Evolutionary conservation across 306 rosid genomes (phyloP), one percentile per base, ranked within the genome.

Genomic region (Cajanus cajan): DNA sequence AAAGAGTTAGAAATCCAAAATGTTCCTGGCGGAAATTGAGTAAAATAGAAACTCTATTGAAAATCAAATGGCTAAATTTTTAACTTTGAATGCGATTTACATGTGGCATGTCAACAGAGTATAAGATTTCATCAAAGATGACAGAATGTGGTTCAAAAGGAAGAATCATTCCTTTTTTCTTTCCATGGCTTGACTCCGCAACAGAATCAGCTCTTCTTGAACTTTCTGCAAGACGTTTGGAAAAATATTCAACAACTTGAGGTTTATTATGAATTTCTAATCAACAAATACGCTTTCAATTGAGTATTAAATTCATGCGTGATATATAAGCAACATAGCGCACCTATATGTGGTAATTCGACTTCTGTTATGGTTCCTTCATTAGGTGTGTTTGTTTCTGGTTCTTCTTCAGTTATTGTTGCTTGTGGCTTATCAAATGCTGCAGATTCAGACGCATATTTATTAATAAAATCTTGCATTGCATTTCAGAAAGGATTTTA

Each of bases 41-140:
- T 59, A n/a, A 65, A 50, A 57, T 52, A 50, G 31, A 51, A 4
- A 18, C 36, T 43, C 59, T 39, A 28, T 9, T 61, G 24, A n/a
- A 14, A 45, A 19, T 61, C 19, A 41, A 37, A 37, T 8, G 39
- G 43, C 2, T 24, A 10, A 12, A 8, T 2, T 51, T 41, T 62
- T 7, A 67, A 39, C n/a, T 1, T 22, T 52, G 55, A 45, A 37
- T 16, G 10, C 6, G 34, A 52, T 3, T 66, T 31, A 81, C 97
- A 93, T 79, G 79, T 25, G 97, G 97, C 93, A 90, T 89, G 89
- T 87, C 93, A 6, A 92, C 93, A 0, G 95, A 85, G 84, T 92
- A 92, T 14, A 73, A 63, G 57, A 92, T 83, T 39, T 78, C 88
- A 65, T 90, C 89, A 73, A 92, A 92, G 81, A 84, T 76, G 34